These are phyloP conservation scores for Phytomonas francai DNA, from an alignment of 208 protist genomes.

Conservation along the genomic window DNA sequence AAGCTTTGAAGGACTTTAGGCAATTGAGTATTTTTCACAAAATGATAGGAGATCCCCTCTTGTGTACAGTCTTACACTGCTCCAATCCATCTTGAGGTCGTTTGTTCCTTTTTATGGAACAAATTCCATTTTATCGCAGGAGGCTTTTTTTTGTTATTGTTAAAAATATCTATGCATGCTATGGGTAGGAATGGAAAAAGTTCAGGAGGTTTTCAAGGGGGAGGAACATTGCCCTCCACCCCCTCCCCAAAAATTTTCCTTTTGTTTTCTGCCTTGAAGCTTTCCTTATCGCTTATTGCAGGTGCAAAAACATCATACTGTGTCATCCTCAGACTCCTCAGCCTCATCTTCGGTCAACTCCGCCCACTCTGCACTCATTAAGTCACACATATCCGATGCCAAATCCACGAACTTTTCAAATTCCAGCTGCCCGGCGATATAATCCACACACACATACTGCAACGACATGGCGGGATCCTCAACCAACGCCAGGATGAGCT, in stretches of 20 bases:
- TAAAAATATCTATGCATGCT: background rate
- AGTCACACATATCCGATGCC: constrained; percentile 42
- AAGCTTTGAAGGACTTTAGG: background rate
- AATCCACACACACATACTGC: constrained; percentile 49
- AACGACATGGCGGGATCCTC: constrained; percentile 18
- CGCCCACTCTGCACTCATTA: constrained; percentile 4
- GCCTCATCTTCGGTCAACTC: constrained; percentile 11
- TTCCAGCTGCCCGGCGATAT: constrained; percentile 64
- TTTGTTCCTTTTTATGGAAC: background rate
- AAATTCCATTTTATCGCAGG: background rate
- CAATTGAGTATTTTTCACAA: background rate
- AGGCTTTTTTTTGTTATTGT: background rate
- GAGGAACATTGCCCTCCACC: too few relatives aligned
- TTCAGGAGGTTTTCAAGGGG: background rate
- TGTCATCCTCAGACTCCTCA: background rate
- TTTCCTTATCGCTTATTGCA: background rate
- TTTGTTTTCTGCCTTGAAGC: too few relatives aligned
- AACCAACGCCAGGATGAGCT: constrained; percentile 2
- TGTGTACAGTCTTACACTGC: background rate
- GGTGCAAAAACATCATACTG: background rate
- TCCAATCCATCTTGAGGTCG: background rate
- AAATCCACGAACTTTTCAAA: constrained; percentile 67
- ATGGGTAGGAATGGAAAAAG: background rate
- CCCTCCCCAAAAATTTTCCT: background rate
- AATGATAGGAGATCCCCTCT: background rate